Conservation (phyloP, 192 early-diverging fungal species). For the Podila clonocystis region DNA sequence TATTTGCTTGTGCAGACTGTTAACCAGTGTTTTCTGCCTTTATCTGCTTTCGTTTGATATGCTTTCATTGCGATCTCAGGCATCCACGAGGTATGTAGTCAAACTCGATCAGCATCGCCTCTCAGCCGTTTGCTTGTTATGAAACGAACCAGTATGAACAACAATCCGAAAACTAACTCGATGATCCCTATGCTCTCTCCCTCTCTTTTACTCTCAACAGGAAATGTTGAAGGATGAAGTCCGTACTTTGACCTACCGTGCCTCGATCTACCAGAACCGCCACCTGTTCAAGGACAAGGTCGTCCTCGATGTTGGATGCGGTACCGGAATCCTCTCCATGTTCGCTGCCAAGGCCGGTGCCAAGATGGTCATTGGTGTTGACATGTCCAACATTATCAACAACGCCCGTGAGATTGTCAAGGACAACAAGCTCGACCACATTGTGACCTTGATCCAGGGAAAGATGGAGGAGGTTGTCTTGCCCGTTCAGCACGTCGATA, state of each 20-base stretch:
- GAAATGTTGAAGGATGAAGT: slow-evolving; percentile 89
- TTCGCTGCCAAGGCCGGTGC: slow-evolving; percentile 92
- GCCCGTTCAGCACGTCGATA: slow-evolving; percentile 82
- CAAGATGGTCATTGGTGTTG: slow-evolving; percentile 69
- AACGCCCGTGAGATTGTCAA: slow-evolving; percentile 80
- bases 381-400: slow-evolving; percentile 88
- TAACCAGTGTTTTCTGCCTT: neutral
- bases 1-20: slow-evolving; percentile 1
- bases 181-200: neutral
- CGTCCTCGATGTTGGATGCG: slow-evolving; percentile 90
- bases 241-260: slow-evolving; percentile 83
- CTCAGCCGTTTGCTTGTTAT: neutral
- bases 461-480: slow-evolving; percentile 83
- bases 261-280: slow-evolving; percentile 87
- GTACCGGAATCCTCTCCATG: slow-evolving; percentile 93
- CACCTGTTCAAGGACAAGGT: slow-evolving; percentile 86
- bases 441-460: slow-evolving; percentile 73
- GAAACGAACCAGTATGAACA: neutral
- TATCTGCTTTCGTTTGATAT: neutral
- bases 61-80: slow-evolving; percentile 52
- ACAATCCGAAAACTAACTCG: neutral
- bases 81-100: slow-evolving; percentile 76
- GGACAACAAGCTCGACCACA: slow-evolving; percentile 77
- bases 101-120: no score
- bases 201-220: slow-evolving; percentile 45